Evolutionary conservation across 225 moss, liverwort and hornwort genomes (phyloP), one percentile per base, ranked within the genome.

Genomic region (Sphagnum tenellum): DNA sequence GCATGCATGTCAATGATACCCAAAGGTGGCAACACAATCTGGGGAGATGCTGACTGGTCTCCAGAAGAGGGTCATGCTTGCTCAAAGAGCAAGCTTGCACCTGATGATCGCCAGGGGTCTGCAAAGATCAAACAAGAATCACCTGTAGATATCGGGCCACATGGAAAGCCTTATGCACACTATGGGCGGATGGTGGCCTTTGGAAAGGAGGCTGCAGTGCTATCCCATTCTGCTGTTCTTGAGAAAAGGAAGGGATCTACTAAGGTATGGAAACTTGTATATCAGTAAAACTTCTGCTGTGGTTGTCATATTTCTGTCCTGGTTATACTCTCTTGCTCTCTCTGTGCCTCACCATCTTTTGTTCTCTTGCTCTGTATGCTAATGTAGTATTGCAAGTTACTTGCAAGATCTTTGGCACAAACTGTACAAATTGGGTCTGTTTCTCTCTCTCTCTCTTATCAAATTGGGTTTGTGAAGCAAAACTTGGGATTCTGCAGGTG

Each of bases 21-120:
- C 4, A 98, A 90, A 67, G 98, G 98, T 56, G 98, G 98, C 72
- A 82, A 78, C 49, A 63, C 68, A 48, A 68, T 98, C 10, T 98
- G 98, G 98, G 98, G 98, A 2, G 67, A 89, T 72, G 81, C 66
- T 49, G 85, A 90, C 48, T 98, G 93, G 93, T 98, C 98, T 64
- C 98, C 98, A 12, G 98, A 98, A 81, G 98, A 98, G 79, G 90
- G 89, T 67, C 85, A 74, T 69, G 98, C 90, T 68, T 98, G 93
- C 14, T 46, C 76, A 5, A 48, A 48, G 51, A 76, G 70, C 67
- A 89, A 77, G 70, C 61, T 0, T 54, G 9, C 12, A 8, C 67
- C 66, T 29, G 64, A 55, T 4, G 3, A 2, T 0, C 12, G 47
- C 0, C 73, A 4, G 45, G 59, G 49, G 29, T 56, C 67, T 4